Conservation (phyloP, 306 rosid species). For the Mucuna pruriens region DNA sequence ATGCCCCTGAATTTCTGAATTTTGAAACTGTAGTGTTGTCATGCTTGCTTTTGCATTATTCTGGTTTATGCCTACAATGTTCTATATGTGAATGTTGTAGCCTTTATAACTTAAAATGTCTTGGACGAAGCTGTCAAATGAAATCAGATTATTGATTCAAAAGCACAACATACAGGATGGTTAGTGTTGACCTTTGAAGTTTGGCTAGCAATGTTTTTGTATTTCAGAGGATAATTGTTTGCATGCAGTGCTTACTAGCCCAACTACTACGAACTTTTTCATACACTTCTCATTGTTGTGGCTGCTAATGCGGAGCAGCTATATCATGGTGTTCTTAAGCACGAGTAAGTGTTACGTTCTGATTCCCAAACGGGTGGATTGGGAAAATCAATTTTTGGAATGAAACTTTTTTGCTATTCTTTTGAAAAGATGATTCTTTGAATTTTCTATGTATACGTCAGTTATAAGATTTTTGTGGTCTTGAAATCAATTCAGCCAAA, state of each 20-base stretch:
- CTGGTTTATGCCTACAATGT: not conserved
- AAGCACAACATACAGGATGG: not conserved
- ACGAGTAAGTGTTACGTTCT: not conserved
- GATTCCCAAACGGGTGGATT: not conserved
- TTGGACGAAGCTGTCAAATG: conserved; percentile 16
- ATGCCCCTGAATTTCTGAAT: conserved; percentile 24
- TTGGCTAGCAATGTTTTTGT: not conserved
- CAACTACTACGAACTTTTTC: not conserved
- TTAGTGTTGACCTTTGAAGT: not conserved
- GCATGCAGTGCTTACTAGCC: not conserved
- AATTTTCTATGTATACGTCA: not conserved
- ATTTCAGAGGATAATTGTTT: not conserved
- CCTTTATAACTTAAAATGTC: not conserved
- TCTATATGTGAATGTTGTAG: not conserved
- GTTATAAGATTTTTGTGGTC: not conserved
- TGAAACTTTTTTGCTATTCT: not conserved
- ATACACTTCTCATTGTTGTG: not conserved
- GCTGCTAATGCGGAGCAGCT: not conserved
- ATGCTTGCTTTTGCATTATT: conserved; percentile 11
- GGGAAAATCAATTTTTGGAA: not conserved
- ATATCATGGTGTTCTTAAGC: not conserved
- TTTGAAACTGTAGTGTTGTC: conserved; percentile 12
- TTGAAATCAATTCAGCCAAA: not conserved
- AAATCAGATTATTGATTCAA: conserved; percentile 16
- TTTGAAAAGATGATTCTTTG: not conserved